Evolutionary conservation across 1,139 yeast genomes (phyloP).

Genomic region (Suhomyces terraborum): DNA sequence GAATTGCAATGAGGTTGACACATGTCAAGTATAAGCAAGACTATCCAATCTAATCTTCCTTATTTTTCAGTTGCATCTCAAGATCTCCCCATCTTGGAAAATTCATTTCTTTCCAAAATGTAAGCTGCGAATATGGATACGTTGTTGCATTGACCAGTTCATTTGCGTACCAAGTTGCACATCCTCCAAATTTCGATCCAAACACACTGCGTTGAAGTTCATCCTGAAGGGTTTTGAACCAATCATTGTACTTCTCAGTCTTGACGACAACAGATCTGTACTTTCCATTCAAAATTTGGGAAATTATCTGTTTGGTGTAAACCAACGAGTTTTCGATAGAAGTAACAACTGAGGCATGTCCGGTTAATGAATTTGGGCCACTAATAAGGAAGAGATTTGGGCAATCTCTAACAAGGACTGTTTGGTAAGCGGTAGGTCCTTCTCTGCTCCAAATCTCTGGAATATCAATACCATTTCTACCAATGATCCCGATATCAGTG

Average conservation of each 20-base stretch:
- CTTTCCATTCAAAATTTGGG: slow-evolving; percentile 33
- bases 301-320: slow-evolving; percentile 29
- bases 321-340: slow-evolving; percentile 43
- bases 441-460: slow-evolving; percentile 32
- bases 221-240: slow-evolving; percentile 35
- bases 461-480: slow-evolving; percentile 30
- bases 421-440: slow-evolving; percentile 42
- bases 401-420: slow-evolving; percentile 34
- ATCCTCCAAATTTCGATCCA: slow-evolving; percentile 47
- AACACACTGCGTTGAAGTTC: slow-evolving; percentile 35
- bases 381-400: slow-evolving; percentile 43
- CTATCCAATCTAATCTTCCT: too few species aligned
- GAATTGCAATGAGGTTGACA: too few species aligned
- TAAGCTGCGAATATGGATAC: slow-evolving; percentile 43
- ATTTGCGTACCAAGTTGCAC: slow-evolving; percentile 43
- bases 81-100: slow-evolving; percentile 35
- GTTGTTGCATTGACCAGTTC: slow-evolving; percentile 36
- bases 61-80: slow-evolving; percentile 13
- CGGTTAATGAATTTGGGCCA: slow-evolving; percentile 49
- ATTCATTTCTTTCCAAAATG: slow-evolving; percentile 34
- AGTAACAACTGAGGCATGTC: slow-evolving; percentile 46
- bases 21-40: too few species aligned
- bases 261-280: slow-evolving; percentile 36
- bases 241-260: slow-evolving; percentile 36
- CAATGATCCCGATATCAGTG: slow-evolving; percentile 25